Evolutionary conservation across 495 filamentous ascomycete species (phyloP), one percentile per base, ranked within the genome.

Genomic region (Talaromyces proteolyticus): DNA sequence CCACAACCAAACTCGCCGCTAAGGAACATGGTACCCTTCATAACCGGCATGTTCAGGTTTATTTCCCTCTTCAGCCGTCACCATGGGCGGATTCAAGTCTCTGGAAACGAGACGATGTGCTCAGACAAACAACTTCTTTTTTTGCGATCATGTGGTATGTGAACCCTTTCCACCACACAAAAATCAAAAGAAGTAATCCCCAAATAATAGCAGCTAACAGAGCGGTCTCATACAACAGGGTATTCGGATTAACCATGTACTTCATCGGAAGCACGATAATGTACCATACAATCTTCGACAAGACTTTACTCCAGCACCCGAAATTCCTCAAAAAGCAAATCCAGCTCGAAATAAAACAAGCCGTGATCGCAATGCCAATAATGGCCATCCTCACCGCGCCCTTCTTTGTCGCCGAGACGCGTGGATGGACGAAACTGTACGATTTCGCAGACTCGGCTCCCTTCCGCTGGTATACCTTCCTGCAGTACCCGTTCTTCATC

Each of bases 281-380:
- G 42, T 90, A 88, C 69, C 24, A 77, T 58, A 84, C 88, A 70
- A 68, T 89, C 68, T 90, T 88, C 67, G 85, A 90, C 69, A 84
- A 89, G 59, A 67, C 73, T 26, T 84, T 81, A 50, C 76, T 84
- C 64, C 61, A 82, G 20, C 86, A 90, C 62, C 86, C 86, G 24
- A 87, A 86, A 65, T 90, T 83, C 62, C 81, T 90, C 61, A 87
- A 87, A 66, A 81, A 88, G 68, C 86, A 90, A 63, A 78, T 90
- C 40, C 69, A 73, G 46, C 74, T 82, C 53, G 86, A 90, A 63
- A 88, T 90, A 49, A 54, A 57, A 40, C 84, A 88, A 60, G 69
- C 85, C 51, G 65, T 73, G 47, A 45, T 41, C 26, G 64, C 82
- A 8, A 66, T 88, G 56, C 86, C 86, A n/a, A 55, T 71, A 53